These are phyloP conservation scores for Geotrichum candidum DNA, from an alignment of 1,139 yeast species.

Conservation along the genomic window DNA sequence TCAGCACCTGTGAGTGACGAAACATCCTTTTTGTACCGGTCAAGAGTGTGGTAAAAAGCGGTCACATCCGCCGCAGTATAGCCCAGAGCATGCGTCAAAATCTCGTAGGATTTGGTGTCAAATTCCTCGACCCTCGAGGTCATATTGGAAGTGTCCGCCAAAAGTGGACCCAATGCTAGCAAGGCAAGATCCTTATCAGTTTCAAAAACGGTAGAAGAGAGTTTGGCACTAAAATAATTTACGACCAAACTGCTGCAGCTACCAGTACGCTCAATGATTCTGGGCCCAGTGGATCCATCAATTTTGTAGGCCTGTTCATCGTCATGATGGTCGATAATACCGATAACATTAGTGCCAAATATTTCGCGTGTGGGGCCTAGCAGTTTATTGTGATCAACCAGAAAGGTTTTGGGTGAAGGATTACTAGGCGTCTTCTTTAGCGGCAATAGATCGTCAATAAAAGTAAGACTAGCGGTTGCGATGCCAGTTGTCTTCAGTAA, in stretches of 20 bases:
- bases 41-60: slow-evolving; percentile 33
- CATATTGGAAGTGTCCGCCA: slow-evolving; percentile 68
- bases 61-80: slow-evolving; percentile 6
- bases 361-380: slow-evolving; percentile 46
- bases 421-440: slow-evolving; percentile 4
- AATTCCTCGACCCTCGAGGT: slow-evolving; percentile 50
- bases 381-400: slow-evolving; percentile 79
- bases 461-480: slow-evolving; percentile 47
- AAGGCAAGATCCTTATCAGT: slow-evolving; percentile 38
- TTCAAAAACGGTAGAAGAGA: slow-evolving; percentile 17
- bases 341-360: slow-evolving; percentile 40
- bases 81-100: slow-evolving; percentile 30
- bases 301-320: slow-evolving; percentile 52
- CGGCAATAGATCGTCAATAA: slow-evolving; percentile 53
- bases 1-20: slow-evolving; percentile 54
- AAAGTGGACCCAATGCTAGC: slow-evolving; percentile 58
- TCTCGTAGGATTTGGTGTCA: slow-evolving; percentile 45
- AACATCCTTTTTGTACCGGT: slow-evolving; percentile 56
- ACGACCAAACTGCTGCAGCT: slow-evolving; percentile 75
- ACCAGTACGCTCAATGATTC: slow-evolving; percentile 58
- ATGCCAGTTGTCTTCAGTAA: slow-evolving; percentile 49
- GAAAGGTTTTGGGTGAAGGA: slow-evolving; percentile 35
- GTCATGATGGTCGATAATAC: slow-evolving; percentile 81
- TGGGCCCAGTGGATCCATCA: slow-evolving; percentile 41
- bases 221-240: slow-evolving; percentile 47